Evolutionary conservation across 257 asterid genomes (phyloP).

Genomic region (Solanum pinnatisectum): DNA sequence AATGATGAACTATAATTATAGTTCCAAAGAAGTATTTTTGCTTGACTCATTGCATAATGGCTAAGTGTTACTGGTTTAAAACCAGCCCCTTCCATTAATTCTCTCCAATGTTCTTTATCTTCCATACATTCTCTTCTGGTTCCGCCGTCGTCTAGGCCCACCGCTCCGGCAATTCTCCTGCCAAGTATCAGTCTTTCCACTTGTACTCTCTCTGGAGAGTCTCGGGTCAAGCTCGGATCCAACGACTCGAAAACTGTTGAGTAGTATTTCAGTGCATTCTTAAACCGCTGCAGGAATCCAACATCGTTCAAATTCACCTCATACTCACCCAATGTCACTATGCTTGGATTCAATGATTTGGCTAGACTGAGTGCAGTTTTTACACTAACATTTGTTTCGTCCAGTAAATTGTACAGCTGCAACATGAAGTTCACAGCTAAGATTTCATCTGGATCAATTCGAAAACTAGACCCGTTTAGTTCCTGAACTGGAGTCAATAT

Average conservation of each 20-base stretch:
- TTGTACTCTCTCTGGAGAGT: constrained; percentile 60
- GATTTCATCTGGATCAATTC: constrained; percentile 55
- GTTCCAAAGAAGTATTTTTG: constrained; percentile 72
- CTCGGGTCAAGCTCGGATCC: constrained; percentile 57
- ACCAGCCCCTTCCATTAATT: constrained; percentile 71
- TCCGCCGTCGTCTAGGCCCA: constrained; percentile 44
- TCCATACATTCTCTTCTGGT: constrained; percentile 55
- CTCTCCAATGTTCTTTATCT: constrained; percentile 74
- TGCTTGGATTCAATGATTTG: constrained; percentile 59
- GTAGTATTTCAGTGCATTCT: constrained; percentile 63
- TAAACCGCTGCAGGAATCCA: constrained; percentile 55
- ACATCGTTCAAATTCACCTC: constrained; percentile 63
- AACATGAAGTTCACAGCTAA: constrained; percentile 85
- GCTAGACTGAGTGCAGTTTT: constrained; percentile 60
- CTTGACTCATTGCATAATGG: constrained; percentile 92
- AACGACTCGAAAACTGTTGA: constrained; percentile 73
- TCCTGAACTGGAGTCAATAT: constrained; percentile 55
- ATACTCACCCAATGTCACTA: constrained; percentile 81
- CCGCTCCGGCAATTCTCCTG: constrained; percentile 52
- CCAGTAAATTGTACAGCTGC: constrained; percentile 61
- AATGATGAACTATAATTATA: constrained; percentile 57
- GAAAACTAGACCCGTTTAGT: constrained; percentile 41
- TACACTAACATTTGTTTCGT: constrained; percentile 44
- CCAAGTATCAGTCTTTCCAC: constrained; percentile 65
- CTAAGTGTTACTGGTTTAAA: constrained; percentile 56